phyloP scores from a whole-genome alignment of 2,329 filamentous ascomycete genomes.

The Colletotrichum godetiae region DNA sequence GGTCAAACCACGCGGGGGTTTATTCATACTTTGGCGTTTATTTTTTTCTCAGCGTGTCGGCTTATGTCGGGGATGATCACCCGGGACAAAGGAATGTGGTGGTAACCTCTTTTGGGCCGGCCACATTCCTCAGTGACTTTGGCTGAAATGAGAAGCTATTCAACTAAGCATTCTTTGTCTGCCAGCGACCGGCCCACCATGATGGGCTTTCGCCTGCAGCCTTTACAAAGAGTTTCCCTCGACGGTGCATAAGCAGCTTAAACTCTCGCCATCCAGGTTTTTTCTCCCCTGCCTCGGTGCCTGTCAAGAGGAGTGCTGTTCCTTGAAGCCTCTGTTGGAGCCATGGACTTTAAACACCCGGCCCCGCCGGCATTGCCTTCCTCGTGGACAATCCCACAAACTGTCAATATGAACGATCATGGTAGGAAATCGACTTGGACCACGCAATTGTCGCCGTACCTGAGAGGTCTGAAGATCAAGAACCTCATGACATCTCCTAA shows the following conservation, averaged over 20 bases:
- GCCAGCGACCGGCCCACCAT: slow-evolving; percentile 22
- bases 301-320: background rate
- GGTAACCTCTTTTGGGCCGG: slow-evolving; percentile 27
- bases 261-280: slow-evolving; percentile 15
- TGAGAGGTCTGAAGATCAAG: slow-evolving; percentile 24
- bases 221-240: slow-evolving; percentile 34
- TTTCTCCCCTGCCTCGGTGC: background rate
- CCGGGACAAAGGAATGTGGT: slow-evolving; percentile 34
- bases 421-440: slow-evolving; percentile 31
- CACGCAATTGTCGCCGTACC: slow-evolving; percentile 28
- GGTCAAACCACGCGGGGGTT: slow-evolving; percentile 32
- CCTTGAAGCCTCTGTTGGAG: slow-evolving; percentile 5
- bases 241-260: slow-evolving; percentile 28
- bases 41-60: background rate
- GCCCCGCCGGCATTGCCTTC: slow-evolving; percentile 25
- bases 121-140: slow-evolving; percentile 35
- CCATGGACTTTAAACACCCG: slow-evolving; percentile 32
- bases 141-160: slow-evolving; percentile 34
- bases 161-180: slow-evolving; percentile 33
- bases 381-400: slow-evolving; percentile 29
- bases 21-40: slow-evolving; percentile 31
- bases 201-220: slow-evolving; percentile 26
- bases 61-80: slow-evolving; percentile 25
- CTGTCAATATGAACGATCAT: slow-evolving; percentile 34
- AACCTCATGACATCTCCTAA: slow-evolving; percentile 22